Evolutionary conservation across 2,329 filamentous ascomycete species (phyloP).

Genomic region (Aschersonia sp.): DNA sequence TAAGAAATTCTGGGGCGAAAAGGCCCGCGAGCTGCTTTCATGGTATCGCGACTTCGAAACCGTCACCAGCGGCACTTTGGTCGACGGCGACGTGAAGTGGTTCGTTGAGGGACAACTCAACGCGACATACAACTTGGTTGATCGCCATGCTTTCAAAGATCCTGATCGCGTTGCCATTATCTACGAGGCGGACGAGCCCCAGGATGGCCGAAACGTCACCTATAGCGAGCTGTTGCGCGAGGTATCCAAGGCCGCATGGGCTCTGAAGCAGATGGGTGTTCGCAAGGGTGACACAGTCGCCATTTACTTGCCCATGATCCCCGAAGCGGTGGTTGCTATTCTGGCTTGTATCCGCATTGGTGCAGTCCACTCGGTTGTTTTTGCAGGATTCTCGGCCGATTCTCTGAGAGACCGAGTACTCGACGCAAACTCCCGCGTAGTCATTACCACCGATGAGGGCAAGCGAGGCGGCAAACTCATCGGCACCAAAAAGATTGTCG

Average conservation of each 20-base stretch:
- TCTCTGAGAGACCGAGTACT: slow-evolving; percentile 90
- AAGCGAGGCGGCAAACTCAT: slow-evolving; percentile 96
- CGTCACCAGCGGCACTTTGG: slow-evolving; percentile 62
- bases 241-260: slow-evolving; percentile 76
- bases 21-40: slow-evolving; percentile 76
- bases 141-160: slow-evolving; percentile 90
- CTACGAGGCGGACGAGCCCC: slow-evolving; percentile 90
- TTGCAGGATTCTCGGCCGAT: slow-evolving; percentile 93
- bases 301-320: slow-evolving; percentile 97
- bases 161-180: slow-evolving; percentile 92
- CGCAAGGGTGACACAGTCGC: slow-evolving; percentile 95
- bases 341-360: slow-evolving; percentile 86
- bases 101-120: slow-evolving; percentile 90
- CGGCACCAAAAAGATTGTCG: slow-evolving; percentile 97
- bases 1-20: slow-evolving; percentile 74
- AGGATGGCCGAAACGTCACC: slow-evolving; percentile 75
- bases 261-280: slow-evolving; percentile 88
- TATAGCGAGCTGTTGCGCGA: slow-evolving; percentile 88
- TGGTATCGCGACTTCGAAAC: slow-evolving; percentile 91
- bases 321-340: slow-evolving; percentile 83
- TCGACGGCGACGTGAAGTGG: slow-evolving; percentile 78
- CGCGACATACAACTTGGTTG: slow-evolving; percentile 93
- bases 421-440: slow-evolving; percentile 78
- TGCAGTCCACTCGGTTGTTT: slow-evolving; percentile 92
- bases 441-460: slow-evolving; percentile 95